Evolutionary conservation across 108 stramenopile genomes (phyloP).

Genomic region (Skeletonema grethae): DNA sequence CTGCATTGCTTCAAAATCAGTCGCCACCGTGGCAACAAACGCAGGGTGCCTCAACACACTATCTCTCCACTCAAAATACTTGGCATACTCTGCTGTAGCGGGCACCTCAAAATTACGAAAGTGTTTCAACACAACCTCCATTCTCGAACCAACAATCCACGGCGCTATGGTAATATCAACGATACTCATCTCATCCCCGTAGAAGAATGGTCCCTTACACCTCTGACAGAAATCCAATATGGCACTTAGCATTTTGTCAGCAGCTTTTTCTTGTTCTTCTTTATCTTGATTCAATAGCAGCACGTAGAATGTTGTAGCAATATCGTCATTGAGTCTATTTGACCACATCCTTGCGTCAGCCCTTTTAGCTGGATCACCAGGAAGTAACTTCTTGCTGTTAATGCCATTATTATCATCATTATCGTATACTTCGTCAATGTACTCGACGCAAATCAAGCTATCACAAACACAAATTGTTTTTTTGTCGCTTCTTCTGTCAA

Average conservation of each 20-base stretch:
- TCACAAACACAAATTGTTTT: not conserved
- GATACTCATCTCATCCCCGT: not conserved
- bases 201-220: not conserved
- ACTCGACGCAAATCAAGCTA: not conserved
- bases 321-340: not conserved
- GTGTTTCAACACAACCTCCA: not conserved
- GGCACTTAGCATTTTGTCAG: not conserved
- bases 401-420: not conserved
- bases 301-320: not conserved
- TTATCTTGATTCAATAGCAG: not conserved
- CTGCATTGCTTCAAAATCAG: not conserved
- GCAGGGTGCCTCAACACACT: not conserved
- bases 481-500: not conserved
- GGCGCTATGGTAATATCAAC: slow-evolving; percentile 1
- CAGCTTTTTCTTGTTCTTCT: not conserved
- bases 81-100: not conserved
- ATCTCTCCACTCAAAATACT: slow-evolving; percentile 4
- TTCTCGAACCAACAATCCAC: not conserved
- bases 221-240: not conserved
- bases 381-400: not conserved
- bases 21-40: not conserved
- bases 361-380: not conserved
- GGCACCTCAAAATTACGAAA: not conserved
- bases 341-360: not conserved
- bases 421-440: not conserved